Evolutionary conservation across 2,329 filamentous ascomycete genomes (phyloP).

Genomic region (Waltergamsia citrina): DNA sequence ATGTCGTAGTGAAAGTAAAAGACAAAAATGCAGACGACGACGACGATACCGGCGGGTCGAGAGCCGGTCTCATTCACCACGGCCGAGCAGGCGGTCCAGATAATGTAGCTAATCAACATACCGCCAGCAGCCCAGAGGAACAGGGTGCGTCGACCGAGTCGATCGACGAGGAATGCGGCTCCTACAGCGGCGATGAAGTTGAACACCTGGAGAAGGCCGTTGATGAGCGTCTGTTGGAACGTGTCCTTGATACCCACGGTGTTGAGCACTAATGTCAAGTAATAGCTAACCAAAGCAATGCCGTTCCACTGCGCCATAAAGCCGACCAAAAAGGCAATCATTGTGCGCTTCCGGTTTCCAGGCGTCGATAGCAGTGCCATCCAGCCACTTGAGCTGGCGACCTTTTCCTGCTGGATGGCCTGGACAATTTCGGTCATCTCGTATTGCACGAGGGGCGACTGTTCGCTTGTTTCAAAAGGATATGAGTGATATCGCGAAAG

Average conservation of each 20-base stretch:
- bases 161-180: constrained; percentile 28
- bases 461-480: background rate
- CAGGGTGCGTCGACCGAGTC: constrained; percentile 29
- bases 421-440: constrained; percentile 1
- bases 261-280: constrained; percentile 22
- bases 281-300: constrained; percentile 22
- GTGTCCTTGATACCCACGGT: constrained; percentile 23
- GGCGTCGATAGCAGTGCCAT: constrained; percentile 28
- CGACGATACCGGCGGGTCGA: constrained; percentile 27
- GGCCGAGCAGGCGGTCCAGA: constrained; percentile 28
- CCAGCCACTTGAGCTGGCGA: constrained; percentile 19
- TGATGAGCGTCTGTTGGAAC: constrained; percentile 25
- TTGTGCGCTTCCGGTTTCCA: constrained; percentile 13
- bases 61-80: constrained; percentile 14
- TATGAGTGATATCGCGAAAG: constrained; percentile 3
- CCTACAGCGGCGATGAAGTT: constrained; percentile 23
- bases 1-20: constrained; percentile 35
- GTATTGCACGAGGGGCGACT: background rate
- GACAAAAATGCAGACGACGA: constrained; percentile 37
- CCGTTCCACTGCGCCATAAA: constrained; percentile 20
- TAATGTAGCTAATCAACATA: constrained; percentile 24
- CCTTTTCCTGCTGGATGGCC: constrained; percentile 1
- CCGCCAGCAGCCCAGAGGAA: constrained; percentile 24
- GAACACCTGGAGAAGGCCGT: constrained; percentile 28
- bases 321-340: constrained; percentile 11